Percentiles rank a stretch among this genome's conserved stretches.
phyloP scores from a whole-genome alignment of 1,139 yeast genomes.

The Geotrichum australiense region DNA sequence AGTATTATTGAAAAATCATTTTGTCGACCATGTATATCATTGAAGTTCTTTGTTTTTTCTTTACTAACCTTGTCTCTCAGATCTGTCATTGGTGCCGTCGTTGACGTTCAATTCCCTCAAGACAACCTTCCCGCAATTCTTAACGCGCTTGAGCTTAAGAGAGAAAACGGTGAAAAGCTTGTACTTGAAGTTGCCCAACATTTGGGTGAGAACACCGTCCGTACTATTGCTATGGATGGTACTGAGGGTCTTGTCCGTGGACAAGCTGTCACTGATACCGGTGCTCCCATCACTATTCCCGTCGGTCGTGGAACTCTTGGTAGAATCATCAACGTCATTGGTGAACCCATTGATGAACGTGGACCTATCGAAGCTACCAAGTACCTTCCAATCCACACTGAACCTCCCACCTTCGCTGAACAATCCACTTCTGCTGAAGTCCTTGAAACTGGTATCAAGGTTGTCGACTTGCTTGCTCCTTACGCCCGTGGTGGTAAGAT shows the following conservation, averaged over 20 bases:
- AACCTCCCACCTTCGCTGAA: conserved; percentile 91
- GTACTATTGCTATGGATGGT: conserved; percentile 99
- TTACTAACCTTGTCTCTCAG: conserved; percentile 39
- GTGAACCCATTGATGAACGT: conserved; percentile 99
- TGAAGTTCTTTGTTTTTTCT: conserved; percentile 10
- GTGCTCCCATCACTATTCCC: conserved; percentile 97
- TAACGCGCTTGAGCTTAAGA: conserved; percentile 85
- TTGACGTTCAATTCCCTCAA: conserved; percentile 97
- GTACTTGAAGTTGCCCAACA: conserved; percentile 99
- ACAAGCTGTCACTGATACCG: conserved; percentile 83
- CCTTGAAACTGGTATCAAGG: conserved; percentile 99
- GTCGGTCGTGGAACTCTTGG: conserved; percentile 99
- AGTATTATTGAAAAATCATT: background rate
- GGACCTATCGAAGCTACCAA: conserved; percentile 92
- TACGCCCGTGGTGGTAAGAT: conserved; percentile 99
- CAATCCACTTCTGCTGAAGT: conserved; percentile 98
- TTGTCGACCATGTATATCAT: conserved; percentile 19
- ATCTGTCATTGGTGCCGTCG: conserved; percentile 99
- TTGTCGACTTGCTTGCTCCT: conserved; percentile 98
- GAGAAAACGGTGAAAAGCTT: conserved; percentile 57
- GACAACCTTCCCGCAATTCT: conserved; percentile 95
- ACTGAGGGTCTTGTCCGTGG: conserved; percentile 99
- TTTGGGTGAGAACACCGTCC: conserved; percentile 99
- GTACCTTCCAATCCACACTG: conserved; percentile 97
- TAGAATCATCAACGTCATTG: conserved; percentile 96